phyloP scores from a whole-genome alignment of 768 basidiomycete species.

The Lactarius quietus region DNA sequence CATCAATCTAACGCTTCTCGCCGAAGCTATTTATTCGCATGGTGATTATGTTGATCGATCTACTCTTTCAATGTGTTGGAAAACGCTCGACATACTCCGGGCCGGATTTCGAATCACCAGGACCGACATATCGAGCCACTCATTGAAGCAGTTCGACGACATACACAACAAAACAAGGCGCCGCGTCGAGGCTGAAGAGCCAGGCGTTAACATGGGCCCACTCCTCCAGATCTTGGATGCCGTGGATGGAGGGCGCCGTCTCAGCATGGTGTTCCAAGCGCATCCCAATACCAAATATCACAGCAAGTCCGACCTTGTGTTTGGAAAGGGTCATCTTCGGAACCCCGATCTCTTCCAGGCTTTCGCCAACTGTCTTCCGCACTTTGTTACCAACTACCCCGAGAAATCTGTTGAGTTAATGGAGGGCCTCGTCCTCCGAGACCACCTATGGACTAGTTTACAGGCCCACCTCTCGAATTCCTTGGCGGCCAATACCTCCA shows the following conservation, averaged over 20 bases:
- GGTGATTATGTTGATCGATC: neutral
- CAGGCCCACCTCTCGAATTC: constrained; percentile 4
- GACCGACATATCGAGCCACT: neutral
- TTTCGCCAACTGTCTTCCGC: constrained; percentile 7
- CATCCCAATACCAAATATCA: constrained; percentile 3
- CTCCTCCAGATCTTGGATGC: neutral
- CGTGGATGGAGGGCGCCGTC: neutral
- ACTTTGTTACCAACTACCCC: neutral
- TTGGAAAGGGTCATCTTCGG: constrained; percentile 5
- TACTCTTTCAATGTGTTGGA: constrained; percentile 14
- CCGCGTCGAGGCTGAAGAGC: neutral
- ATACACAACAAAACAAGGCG: neutral
- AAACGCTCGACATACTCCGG: constrained; percentile 10
- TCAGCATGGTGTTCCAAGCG: neutral
- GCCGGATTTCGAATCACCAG: neutral
- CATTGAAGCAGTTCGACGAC: neutral
- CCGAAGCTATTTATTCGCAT: neutral
- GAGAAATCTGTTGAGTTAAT: neutral
- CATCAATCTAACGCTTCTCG: constrained; percentile 5
- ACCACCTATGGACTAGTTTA: constrained; percentile 9
- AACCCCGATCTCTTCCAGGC: constrained; percentile 5
- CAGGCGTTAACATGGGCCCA: neutral
- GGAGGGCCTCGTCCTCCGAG: neutral
- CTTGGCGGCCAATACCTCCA: neutral
- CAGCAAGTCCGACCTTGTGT: constrained; percentile 4